Evolutionary conservation across 2,329 filamentous ascomycete genomes (phyloP).

Genomic region (Aspergillus amoenus): DNA sequence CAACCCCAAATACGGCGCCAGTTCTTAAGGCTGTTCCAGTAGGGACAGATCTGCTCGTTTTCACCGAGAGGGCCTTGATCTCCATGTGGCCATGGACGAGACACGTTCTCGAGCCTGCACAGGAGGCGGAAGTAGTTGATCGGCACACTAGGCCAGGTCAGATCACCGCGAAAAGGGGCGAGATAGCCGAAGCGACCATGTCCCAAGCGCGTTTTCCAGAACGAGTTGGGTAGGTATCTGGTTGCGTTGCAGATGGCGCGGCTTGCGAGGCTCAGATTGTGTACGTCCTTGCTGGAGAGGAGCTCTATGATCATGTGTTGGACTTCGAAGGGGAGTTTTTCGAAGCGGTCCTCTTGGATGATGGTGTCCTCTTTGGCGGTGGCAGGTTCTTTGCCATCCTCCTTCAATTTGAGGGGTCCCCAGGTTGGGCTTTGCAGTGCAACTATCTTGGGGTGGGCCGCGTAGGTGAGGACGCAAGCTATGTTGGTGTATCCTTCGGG

Average conservation of each 20-base stretch:
- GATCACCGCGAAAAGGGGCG: no score
- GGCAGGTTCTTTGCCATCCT: no score
- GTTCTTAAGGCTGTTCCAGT: background rate
- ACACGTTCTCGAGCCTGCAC: background rate
- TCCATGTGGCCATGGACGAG: background rate
- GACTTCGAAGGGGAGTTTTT: background rate
- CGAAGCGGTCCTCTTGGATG: background rate
- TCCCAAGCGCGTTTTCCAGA: conserved; percentile 1
- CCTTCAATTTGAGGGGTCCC: background rate
- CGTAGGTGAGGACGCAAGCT: background rate
- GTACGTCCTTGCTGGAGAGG: background rate
- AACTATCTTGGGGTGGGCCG: background rate
- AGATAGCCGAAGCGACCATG: no score
- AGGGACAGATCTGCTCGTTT: no score
- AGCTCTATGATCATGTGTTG: conserved; percentile 1
- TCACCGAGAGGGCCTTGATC: no score
- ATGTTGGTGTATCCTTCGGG: background rate
- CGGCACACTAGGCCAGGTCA: background rate
- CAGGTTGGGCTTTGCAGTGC: background rate
- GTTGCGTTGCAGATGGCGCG: background rate
- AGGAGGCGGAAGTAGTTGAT: background rate
- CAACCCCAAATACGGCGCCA: conserved; percentile 7
- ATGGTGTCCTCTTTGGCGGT: no score
- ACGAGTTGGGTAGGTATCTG: background rate
- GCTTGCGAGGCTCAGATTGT: conserved; percentile 1